Conservation (phyloP, 352 stramenopile genomes). For the Nothophytophthora sp. region DNA sequence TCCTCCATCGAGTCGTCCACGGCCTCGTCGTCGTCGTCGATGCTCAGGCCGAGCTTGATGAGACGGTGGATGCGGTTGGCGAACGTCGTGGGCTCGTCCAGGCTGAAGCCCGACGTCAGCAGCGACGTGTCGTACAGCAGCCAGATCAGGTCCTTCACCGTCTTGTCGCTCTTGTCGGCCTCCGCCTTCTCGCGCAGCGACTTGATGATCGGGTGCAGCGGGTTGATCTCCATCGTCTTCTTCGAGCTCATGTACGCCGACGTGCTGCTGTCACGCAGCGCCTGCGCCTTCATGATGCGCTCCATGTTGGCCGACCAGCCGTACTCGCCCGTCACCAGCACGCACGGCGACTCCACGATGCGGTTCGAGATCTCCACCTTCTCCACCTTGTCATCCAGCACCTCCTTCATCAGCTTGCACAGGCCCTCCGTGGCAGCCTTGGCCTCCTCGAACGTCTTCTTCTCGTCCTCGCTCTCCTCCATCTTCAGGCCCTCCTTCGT, state of each 20-base stretch:
- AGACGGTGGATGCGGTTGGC: conserved; percentile 99
- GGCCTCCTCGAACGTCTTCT: conserved; percentile 99
- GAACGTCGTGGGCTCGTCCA: conserved; percentile 99
- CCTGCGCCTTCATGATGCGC: conserved; percentile 99
- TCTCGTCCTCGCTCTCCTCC: conserved; percentile 96
- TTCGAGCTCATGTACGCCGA: conserved; percentile 99
- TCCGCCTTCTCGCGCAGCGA: conserved; percentile 98
- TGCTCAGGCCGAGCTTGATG: conserved; percentile 99
- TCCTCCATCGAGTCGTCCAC: conserved; percentile 96
- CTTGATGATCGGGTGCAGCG: conserved; percentile 98
- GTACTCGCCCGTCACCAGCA: conserved; percentile 99
- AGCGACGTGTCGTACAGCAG: conserved; percentile 99
- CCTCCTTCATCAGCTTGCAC: conserved; percentile 99
- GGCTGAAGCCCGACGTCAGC: conserved; percentile 98
- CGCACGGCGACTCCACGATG: conserved; percentile 98
- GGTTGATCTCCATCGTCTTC: conserved; percentile 99
- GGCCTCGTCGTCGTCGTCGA: conserved; percentile 98
- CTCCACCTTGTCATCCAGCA: conserved; percentile 99
- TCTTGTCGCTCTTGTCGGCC: conserved; percentile 99
- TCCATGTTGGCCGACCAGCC: conserved; percentile 99
- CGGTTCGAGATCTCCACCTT: conserved; percentile 99
- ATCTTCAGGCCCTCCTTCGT: conserved; percentile 98
- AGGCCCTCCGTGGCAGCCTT: conserved; percentile 97
- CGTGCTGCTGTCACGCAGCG: conserved; percentile 97
- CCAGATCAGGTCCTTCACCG: conserved; percentile 99